Conservation (phyloP, 805 yeast genomes). For the Phaffomyces antillensis region DNA sequence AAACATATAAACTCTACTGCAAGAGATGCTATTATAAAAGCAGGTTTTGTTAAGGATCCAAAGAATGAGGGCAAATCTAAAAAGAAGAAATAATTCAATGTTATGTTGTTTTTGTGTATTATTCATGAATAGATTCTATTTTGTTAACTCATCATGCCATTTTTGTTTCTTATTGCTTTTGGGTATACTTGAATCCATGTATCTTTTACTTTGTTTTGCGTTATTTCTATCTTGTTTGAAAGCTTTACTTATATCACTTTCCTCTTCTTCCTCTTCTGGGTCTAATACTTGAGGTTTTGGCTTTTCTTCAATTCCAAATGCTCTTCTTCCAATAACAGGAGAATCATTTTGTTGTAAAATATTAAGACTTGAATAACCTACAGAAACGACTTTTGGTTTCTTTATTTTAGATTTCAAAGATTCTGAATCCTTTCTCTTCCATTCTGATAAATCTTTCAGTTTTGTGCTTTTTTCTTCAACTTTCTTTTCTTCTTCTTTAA, state of each 20-base stretch:
- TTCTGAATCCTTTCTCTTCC: conserved; percentile 22
- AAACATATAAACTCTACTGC: conserved; percentile 89
- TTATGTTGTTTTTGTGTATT: background rate
- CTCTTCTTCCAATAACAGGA: conserved; percentile 23
- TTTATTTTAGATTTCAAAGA: conserved; percentile 24
- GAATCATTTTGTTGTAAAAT: conserved; percentile 13
- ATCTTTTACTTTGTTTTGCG: conserved; percentile 5
- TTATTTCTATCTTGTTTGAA: conserved; percentile 13
- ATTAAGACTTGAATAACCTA: conserved; percentile 37
- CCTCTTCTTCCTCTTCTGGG: conserved; percentile 5
- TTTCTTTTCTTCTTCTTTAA: conserved; percentile 26
- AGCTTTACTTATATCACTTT: conserved; percentile 9
- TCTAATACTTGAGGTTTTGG: conserved; percentile 1
- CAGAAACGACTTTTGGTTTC: conserved; percentile 27
- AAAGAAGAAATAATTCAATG: conserved; percentile 21
- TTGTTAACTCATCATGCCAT: background rate
- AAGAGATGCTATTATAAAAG: conserved; percentile 70
- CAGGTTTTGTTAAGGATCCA: conserved; percentile 37
- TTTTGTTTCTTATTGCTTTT: conserved; percentile 16
- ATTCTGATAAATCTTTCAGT: conserved; percentile 35
- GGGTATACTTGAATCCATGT: conserved; percentile 6
- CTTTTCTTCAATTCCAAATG: conserved; percentile 22
- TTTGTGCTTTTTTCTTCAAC: conserved; percentile 30
- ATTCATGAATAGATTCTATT: background rate
- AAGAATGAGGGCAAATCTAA: conserved; percentile 12